Evolutionary conservation across 2,329 filamentous ascomycete genomes (phyloP), one percentile per base, ranked within the genome.

Genomic region (Fusarium buharicum): DNA sequence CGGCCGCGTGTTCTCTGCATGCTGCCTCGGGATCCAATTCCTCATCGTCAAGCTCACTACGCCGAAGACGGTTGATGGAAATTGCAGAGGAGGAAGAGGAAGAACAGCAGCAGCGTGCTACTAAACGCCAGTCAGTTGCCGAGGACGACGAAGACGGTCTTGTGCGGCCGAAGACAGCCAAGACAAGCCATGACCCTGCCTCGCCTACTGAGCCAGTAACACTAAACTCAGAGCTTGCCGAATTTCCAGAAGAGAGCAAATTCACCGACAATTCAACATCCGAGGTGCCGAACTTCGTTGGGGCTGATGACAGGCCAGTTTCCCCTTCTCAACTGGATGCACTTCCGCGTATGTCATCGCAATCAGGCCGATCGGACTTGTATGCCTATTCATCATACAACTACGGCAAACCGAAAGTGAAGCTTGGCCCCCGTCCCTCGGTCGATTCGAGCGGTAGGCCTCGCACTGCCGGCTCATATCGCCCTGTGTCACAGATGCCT

Each of bases 21-120:
- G 90, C 93, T 34, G 92, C 93, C 8, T 92, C 92, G 12, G 90
- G 89, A 34, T 96, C 94, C 17, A 91, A 89, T 66, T 92, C 90
- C 22, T 96, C 93, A 11, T 94, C 92, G 5, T 90, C 86, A 44
- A 93, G 90, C 73, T 96, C 92, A 6, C 81, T 93, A 64, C 86
- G 90, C 56, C 84, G 88, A 71, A 86, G 89, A 69, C 88, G 91
- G 66, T 80, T 98, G 69, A 90, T 94, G 79, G 94, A 96, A 78
- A 97, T 98, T 73, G 88, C 90, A n/a, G 95, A 98, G 77, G 91
- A 95, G 78, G 91, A 90, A 50, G 92, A 96, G 72, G 93, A 96
- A 70, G 86, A 89, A 59, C 77, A 83, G 56, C 77, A 89, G 57
- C 77, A 85, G 62, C 74, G 74, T n/a, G 80, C 86, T 24, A 78